Evolutionary conservation across 148 eudicot species (phyloP).

Genomic region (Vaccinium myrtillus): DNA sequence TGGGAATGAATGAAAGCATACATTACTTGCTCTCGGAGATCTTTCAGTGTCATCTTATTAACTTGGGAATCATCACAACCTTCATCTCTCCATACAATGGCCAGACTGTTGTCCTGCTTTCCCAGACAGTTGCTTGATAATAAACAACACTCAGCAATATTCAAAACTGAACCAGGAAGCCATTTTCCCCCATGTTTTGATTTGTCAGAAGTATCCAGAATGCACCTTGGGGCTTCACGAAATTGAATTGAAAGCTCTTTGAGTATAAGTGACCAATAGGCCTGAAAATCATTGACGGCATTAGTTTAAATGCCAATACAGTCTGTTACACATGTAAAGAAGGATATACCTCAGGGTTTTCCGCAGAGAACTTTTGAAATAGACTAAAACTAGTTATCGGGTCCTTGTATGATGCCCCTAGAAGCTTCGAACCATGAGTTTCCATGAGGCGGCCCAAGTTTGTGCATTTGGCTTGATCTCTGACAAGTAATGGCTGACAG

Average conservation of each 20-base stretch:
- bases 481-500: slow-evolving; percentile 12
- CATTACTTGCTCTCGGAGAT: slow-evolving; percentile 86
- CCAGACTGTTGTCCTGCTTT: slow-evolving; percentile 58
- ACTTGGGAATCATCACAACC: slow-evolving; percentile 49
- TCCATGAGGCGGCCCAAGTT: slow-evolving; percentile 88
- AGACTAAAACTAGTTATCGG: slow-evolving; percentile 66
- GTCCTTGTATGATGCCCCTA: slow-evolving; percentile 68
- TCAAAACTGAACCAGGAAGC: slow-evolving; percentile 85
- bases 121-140: slow-evolving; percentile 42
- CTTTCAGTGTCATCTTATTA: slow-evolving; percentile 49
- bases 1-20: slow-evolving; percentile 21
- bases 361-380: slow-evolving; percentile 59
- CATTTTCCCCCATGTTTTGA: slow-evolving; percentile 79
- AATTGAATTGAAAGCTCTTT: slow-evolving; percentile 67
- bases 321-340: not conserved
- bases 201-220: slow-evolving; percentile 63
- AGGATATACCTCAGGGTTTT: slow-evolving; percentile 65
- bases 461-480: slow-evolving; percentile 50
- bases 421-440: slow-evolving; percentile 60
- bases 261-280: slow-evolving; percentile 68
- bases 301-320: not conserved
- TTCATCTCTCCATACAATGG: slow-evolving; percentile 82
- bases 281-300: slow-evolving; percentile 40
- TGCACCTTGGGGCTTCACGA: slow-evolving; percentile 53
- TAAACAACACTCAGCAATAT: slow-evolving; percentile 81